Conservation (phyloP, 805 yeast species). For the Candida hungchunana region DNA sequence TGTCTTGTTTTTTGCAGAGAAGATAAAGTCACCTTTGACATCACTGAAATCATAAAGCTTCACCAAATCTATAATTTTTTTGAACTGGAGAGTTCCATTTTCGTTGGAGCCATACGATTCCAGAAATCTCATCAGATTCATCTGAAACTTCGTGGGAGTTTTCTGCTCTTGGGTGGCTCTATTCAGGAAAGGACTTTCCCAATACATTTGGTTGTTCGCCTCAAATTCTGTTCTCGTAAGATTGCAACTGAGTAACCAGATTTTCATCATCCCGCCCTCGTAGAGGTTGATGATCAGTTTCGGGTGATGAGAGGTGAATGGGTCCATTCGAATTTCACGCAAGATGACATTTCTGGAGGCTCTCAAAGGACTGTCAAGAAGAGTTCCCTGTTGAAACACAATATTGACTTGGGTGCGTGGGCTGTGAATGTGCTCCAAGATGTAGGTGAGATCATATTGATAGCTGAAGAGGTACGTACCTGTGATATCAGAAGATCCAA, state of each 20-base stretch:
- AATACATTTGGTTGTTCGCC: slow-evolving; percentile 60
- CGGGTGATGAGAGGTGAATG: slow-evolving; percentile 55
- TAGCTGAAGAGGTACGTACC: slow-evolving; percentile 46
- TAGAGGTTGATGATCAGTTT: slow-evolving; percentile 61
- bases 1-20: not conserved
- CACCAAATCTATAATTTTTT: not conserved
- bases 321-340: slow-evolving; percentile 33
- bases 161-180: not conserved
- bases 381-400: slow-evolving; percentile 31
- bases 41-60: slow-evolving; percentile 38
- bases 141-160: slow-evolving; percentile 35
- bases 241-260: slow-evolving; percentile 59
- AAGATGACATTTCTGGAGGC: slow-evolving; percentile 1
- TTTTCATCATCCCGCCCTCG: slow-evolving; percentile 35
- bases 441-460: slow-evolving; percentile 35
- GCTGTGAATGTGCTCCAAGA: slow-evolving; percentile 27
- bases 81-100: not conserved
- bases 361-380: slow-evolving; percentile 14
- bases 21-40: slow-evolving; percentile 39
- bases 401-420: slow-evolving; percentile 22
- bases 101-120: slow-evolving; percentile 37
- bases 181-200: slow-evolving; percentile 50
- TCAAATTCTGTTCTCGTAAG: slow-evolving; percentile 49
- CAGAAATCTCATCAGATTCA: slow-evolving; percentile 42
- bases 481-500: slow-evolving; percentile 31